Base-by-base conservation (phyloP, 306 rosid genomes). In the Corylus avellana region DNA sequence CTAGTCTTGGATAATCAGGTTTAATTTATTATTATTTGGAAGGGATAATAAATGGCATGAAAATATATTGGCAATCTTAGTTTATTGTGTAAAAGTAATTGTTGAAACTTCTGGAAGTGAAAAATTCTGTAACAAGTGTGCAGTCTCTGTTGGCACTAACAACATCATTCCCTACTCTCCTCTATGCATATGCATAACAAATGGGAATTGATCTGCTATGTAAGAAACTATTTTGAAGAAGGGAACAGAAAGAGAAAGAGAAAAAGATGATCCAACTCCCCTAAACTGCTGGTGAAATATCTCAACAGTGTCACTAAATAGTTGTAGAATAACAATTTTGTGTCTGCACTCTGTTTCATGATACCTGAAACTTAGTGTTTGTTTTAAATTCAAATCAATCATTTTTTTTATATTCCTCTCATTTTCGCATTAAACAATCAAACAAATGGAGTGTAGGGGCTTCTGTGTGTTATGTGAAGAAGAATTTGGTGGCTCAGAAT, bases 21-120 rank as follows among this genome's bases (percentile, higher is more conserved):
- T 39, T 5, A 20, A 59, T 9, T 25, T 59, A 11, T 18, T 68
- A 37, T 12, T 5, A 39, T 9, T 4, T 2, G 2, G 47, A 37
- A 17, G 59, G 51, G 35, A 58, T 42, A 76, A 20, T 13, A 76
- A 70, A 12, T 50, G 74, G 55, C 35, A 4, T 67, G 22, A 67
- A 42, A 62, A 18, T 11, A 18, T 42, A 39, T 25, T 39, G 48
- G 47, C 50, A 68, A 18, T 32, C 25, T 67, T 68, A n/a, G 16
- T 68, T 39, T 68, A n/a, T 68, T 39, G 29, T 14, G 18, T 32
- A 42, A 29, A 37, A 5, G 49, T 27, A n/a, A 79, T 72, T 82
- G 81, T 82, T 39, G 54, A 75, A 79, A 70, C 61, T 78, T 7
- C 29, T 39, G 56, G 47, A 50, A 75, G 44, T 69, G 72, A 75